These are phyloP conservation scores for Panaeolus cyanescens DNA, from an alignment of 768 basidiomycete species.

Conservation along the genomic window DNA sequence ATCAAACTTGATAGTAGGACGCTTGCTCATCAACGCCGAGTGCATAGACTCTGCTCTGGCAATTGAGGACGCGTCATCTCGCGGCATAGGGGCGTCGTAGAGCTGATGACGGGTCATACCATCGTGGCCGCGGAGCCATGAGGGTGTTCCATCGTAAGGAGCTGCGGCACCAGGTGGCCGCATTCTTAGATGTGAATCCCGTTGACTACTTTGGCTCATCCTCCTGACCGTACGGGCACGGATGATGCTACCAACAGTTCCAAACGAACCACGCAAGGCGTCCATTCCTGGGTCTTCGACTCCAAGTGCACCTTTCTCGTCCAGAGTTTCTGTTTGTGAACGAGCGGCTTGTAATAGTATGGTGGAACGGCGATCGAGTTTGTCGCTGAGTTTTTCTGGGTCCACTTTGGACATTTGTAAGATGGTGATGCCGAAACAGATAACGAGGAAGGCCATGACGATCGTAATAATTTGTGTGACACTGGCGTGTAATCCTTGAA, in stretches of 20 bases:
- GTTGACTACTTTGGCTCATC: slow-evolving; percentile 48
- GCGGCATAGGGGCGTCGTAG: slow-evolving; percentile 85
- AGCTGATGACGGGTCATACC: slow-evolving; percentile 80
- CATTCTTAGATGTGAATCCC: slow-evolving; percentile 28
- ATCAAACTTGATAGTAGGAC: slow-evolving; percentile 77
- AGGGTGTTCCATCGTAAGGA: slow-evolving; percentile 30
- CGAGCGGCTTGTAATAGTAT: slow-evolving; percentile 88
- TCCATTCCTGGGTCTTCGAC: slow-evolving; percentile 93
- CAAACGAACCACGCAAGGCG: slow-evolving; percentile 87
- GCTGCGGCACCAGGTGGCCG: slow-evolving; percentile 38
- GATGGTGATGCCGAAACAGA: slow-evolving; percentile 90
- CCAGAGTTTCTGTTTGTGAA: slow-evolving; percentile 61
- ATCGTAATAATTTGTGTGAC: slow-evolving; percentile 84
- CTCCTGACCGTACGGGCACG: slow-evolving; percentile 59
- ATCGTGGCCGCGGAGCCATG: slow-evolving; percentile 32
- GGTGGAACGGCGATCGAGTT: slow-evolving; percentile 88
- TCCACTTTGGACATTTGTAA: slow-evolving; percentile 97
- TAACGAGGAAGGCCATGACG: slow-evolving; percentile 89
- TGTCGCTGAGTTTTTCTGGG: slow-evolving; percentile 64
- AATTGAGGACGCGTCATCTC: slow-evolving; percentile 41
- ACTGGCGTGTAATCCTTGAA: slow-evolving; percentile 83
- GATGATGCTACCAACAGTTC: slow-evolving; percentile 89
- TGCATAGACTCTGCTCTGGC: slow-evolving; percentile 32
- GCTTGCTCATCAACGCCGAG: slow-evolving; percentile 37
- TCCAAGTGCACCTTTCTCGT: slow-evolving; percentile 67